Evolutionary conservation across 768 basidiomycete genomes (phyloP).

Genomic region (Phlebiopsis flavidoalba): DNA sequence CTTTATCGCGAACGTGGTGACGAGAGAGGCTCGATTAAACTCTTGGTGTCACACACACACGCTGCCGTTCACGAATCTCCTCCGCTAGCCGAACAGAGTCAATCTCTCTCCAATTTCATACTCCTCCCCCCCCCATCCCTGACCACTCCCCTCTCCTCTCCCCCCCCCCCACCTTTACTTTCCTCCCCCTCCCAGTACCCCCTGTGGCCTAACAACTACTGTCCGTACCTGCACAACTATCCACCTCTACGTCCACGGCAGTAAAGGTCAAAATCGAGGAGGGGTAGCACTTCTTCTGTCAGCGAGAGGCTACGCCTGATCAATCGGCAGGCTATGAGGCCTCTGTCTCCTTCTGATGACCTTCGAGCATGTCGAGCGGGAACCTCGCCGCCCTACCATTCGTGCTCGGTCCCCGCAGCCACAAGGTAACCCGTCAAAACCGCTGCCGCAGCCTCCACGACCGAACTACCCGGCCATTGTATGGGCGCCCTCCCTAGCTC

Average conservation of each 20-base stretch:
- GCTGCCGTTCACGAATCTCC: conserved; percentile 54
- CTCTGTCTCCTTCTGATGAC: conserved; percentile 49
- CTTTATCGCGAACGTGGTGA: conserved; percentile 74
- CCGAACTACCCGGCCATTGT: conserved; percentile 34
- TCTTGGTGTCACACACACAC: conserved; percentile 68
- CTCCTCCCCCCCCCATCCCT: too few species aligned
- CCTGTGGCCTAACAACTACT: too few species aligned
- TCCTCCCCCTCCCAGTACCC: conserved; percentile 47
- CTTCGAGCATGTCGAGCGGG: conserved; percentile 54
- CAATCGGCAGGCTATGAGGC: conserved; percentile 64
- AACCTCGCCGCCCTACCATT: conserved; percentile 36
- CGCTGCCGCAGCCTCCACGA: conserved; percentile 19
- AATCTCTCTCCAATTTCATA: conserved; percentile 35
- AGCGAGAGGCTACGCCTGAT: conserved; percentile 55
- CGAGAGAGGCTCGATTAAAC: conserved; percentile 74
- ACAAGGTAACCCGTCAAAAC: conserved; percentile 18
- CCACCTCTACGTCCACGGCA: conserved; percentile 41
- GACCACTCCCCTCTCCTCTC: too few species aligned
- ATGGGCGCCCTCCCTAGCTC: conserved; percentile 15
- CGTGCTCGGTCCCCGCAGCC: conserved; percentile 36
- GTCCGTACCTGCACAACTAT: conserved; percentile 33
- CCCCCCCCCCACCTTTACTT: too few species aligned
- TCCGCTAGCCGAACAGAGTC: conserved; percentile 22
- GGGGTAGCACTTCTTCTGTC: conserved; percentile 68
- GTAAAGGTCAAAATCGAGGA: conserved; percentile 52